A percentile compares a stretch with the other conserved stretches of the same genome.
Evolutionary conservation across 768 basidiomycete genomes (phyloP).

Genomic region (Chalciporus chontae): DNA sequence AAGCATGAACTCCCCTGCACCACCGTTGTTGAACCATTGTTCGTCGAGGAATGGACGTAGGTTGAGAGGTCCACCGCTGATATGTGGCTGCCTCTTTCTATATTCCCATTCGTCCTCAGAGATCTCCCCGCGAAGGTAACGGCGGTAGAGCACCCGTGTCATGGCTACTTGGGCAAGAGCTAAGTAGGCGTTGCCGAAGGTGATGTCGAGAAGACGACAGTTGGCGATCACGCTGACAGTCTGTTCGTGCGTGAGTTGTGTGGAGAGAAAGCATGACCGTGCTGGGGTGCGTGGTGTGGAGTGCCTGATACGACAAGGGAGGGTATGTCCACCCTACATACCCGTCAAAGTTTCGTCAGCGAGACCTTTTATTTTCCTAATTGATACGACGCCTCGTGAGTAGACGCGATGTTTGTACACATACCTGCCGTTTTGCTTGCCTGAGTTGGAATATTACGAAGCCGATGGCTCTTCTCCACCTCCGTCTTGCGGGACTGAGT

Average conservation of each 20-base stretch:
- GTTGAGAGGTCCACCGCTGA: slow-evolving; percentile 47
- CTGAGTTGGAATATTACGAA: slow-evolving; percentile 34
- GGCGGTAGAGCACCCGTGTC: slow-evolving; percentile 47
- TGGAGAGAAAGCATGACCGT: slow-evolving; percentile 23
- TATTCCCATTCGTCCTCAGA: slow-evolving; percentile 50
- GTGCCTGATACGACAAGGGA: slow-evolving; percentile 42
- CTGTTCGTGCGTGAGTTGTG: slow-evolving; percentile 28
- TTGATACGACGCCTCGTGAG: too few relatives aligned
- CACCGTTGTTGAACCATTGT: slow-evolving; percentile 45
- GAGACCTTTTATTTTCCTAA: not conserved
- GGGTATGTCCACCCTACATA: slow-evolving; percentile 53
- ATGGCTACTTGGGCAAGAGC: slow-evolving; percentile 51
- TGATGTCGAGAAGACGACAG: slow-evolving; percentile 42
- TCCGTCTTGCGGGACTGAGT: slow-evolving; percentile 33
- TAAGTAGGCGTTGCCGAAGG: slow-evolving; percentile 49
- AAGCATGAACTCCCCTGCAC: slow-evolving; percentile 40
- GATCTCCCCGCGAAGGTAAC: slow-evolving; percentile 47
- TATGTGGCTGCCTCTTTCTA: slow-evolving; percentile 46
- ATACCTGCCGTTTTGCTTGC: slow-evolving; percentile 35
- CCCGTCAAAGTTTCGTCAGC: not conserved
- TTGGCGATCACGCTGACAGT: slow-evolving; percentile 31
- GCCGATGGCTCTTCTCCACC: slow-evolving; percentile 47
- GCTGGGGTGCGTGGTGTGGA: slow-evolving; percentile 37
- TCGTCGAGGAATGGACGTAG: slow-evolving; percentile 47
- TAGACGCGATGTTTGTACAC: slow-evolving; percentile 1